Evolutionary conservation across 176 grass and related monocot genomes (phyloP), one percentile per base, ranked within the genome.

Genomic region (Aechmea fasciata): DNA sequence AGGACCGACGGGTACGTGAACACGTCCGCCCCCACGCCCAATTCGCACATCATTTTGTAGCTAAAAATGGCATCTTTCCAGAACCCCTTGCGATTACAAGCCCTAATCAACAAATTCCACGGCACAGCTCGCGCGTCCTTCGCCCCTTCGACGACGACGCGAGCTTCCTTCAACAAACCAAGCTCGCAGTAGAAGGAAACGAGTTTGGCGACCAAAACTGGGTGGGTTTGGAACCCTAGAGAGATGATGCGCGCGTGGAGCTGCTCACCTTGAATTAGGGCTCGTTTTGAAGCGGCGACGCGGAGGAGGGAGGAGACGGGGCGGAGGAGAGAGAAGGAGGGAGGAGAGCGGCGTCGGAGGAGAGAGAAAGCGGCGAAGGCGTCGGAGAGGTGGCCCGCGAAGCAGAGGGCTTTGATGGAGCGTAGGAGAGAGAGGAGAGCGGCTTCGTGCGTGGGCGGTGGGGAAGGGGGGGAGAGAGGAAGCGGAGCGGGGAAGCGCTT

Each of bases 1-100:
- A 93, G 80, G 50, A 86, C 73, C 63, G 85, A 80, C 2, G 90
- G 80, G 78, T 80, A 93, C 0, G 85, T 88, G 87, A 80, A 90
- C 33, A 13, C 73, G 49, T 51, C 41, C 9, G 24, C 52, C 53
- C 18, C 23, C 17, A 61, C 1, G 33, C 50, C 6, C 79, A 69
- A 17, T 11, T 25, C 73, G 55, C 69, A 48, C 83, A 86, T 83
- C 70, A 15, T 69, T 14, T 49, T 52, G 52, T 86, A 81, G 48
- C 73, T 41, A 15, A 75, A 41, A 53, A 91, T 69, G 3, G 83
- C 84, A 57, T 83, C 74, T 5, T 33, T 28, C 81, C 81, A 87
- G 0, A 50, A 17, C 26, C 59, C 51, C 23, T 53, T 68, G 10
- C 49, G 9, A 6, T 69, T 81, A 48, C 84, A 83, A 3, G 48